Percentiles rank a stretch among this genome's conserved stretches.
Evolutionary conservation across 371 early-diverging fungal genomes (phyloP).

Genomic region (Lichtheimia ramosa): DNA sequence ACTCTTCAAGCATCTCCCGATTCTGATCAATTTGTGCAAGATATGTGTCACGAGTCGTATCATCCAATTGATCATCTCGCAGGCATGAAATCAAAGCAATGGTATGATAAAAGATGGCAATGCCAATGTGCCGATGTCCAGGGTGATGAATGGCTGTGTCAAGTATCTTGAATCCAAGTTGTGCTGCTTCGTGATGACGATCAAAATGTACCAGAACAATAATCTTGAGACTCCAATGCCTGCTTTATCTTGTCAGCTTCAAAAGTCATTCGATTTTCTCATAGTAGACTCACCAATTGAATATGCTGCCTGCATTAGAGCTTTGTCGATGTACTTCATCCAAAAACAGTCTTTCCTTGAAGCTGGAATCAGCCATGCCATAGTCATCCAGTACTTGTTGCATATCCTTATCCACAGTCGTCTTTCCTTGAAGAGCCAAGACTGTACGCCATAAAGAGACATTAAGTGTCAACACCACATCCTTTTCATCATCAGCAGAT

Average conservation of each 20-base stretch:
- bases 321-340: conserved; percentile 27
- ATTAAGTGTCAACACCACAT: conserved; percentile 24
- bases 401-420: conserved; percentile 22
- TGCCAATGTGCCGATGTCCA: conserved; percentile 41
- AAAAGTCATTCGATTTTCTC: background rate
- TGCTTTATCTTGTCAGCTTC: conserved; percentile 2
- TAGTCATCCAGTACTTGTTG: too few relatives aligned
- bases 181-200: conserved; percentile 32
- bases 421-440: conserved; percentile 43
- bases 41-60: conserved; percentile 21
- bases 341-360: conserved; percentile 31
- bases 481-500: conserved; percentile 28
- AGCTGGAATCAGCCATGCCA: conserved; percentile 27
- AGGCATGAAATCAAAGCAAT: conserved; percentile 35
- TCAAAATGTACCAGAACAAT: conserved; percentile 46
- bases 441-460: conserved; percentile 34
- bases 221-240: conserved; percentile 40
- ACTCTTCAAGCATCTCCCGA: conserved; percentile 20
- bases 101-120: conserved; percentile 42
- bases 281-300: conserved; percentile 26
- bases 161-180: conserved; percentile 34
- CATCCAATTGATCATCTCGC: conserved; percentile 22
- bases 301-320: conserved; percentile 31
- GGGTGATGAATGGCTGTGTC: conserved; percentile 27
- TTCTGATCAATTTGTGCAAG: conserved; percentile 17